phyloP scores from a whole-genome alignment of 2,329 filamentous ascomycete species.

The Didymella arachidicola region DNA sequence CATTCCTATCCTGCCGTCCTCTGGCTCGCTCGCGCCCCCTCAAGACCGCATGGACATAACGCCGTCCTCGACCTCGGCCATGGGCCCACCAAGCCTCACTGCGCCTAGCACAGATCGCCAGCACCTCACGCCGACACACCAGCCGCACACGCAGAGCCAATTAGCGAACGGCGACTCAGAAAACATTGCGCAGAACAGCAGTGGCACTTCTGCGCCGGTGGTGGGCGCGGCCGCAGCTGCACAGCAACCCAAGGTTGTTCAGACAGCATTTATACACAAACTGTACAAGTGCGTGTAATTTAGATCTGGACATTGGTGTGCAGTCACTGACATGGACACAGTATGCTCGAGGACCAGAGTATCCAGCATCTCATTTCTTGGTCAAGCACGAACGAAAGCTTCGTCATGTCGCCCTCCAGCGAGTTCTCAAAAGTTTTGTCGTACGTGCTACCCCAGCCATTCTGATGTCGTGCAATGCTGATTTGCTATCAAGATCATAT shows the following conservation, averaged over 20 bases:
- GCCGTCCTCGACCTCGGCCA: slow-evolving; percentile 54
- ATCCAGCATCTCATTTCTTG: slow-evolving; percentile 98
- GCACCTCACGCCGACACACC: slow-evolving; percentile 34
- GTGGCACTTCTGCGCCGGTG: slow-evolving; percentile 54
- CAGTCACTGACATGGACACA: slow-evolving; percentile 55
- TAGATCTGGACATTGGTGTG: slow-evolving; percentile 10
- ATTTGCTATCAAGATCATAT: slow-evolving; percentile 74
- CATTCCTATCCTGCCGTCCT: slow-evolving; percentile 61
- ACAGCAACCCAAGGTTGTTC: slow-evolving; percentile 95
- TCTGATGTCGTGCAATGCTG: slow-evolving; percentile 39
- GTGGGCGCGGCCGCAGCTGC: slow-evolving; percentile 73
- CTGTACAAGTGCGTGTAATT: slow-evolving; percentile 82
- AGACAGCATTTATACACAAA: slow-evolving; percentile 99
- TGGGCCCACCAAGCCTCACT: slow-evolving; percentile 59
- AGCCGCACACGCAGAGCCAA: slow-evolving; percentile 20
- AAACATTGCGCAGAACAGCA: slow-evolving; percentile 43
- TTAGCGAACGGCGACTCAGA: slow-evolving; percentile 40
- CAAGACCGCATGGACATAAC: slow-evolving; percentile 65
- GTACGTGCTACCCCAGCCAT: slow-evolving; percentile 65
- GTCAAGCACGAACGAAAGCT: slow-evolving; percentile 93
- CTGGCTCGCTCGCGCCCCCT: slow-evolving; percentile 55
- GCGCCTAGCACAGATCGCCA: slow-evolving; percentile 59
- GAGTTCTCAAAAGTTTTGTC: slow-evolving; percentile 98
- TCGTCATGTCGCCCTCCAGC: slow-evolving; percentile 96
- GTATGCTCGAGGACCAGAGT: slow-evolving; percentile 93